Base-by-base conservation (phyloP, 768 basidiomycete genomes). In the Gloeostereum incarnatum region DNA sequence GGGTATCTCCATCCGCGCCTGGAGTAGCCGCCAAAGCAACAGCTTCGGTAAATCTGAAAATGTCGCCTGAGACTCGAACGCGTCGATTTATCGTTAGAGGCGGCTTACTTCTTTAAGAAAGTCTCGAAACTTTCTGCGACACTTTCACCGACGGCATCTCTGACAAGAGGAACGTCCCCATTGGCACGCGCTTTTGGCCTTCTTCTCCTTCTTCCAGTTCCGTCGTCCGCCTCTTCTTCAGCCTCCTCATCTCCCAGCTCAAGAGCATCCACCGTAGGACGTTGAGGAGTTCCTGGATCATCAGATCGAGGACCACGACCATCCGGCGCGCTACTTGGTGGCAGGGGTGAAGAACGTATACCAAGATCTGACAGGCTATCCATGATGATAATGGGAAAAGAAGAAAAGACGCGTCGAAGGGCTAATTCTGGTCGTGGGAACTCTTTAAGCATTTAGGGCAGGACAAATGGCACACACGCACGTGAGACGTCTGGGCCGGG, bases 111-210 rank as follows among this genome's bases (percentile, higher is more conserved):
- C 65, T 88, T 85, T 38, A 98, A 60, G 61, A 99, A 97, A 1
- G 77, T 75, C 56, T 90, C 85, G 52, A 98, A 97, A 51, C 82
- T 81, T 51, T 93, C 87, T 40, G 83, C 80, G 3, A 98, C 89
- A 49, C 87, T 89, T 65, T 98, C 93, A 38, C 94, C 94, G 14
- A 97, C 94, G 22, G 86, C 81, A 60, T 98, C 96, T 49, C 81
- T 82, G 1, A 98, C 92, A 36, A 88, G 65, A 2, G 92, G 87
- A 0, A 96, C 73, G 49, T 92, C 86, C 3, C 63, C 72, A 38
- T 71, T 72, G 7, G 60, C 62, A 41, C 69, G 69, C 9, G 66
- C 65, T 39, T 71, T 66, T 30, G 71, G 68, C 40, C 70, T 64
- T 40, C 71, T 65, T 13, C 68, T 56, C 39, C 59, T 65, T 18